Evolutionary conservation across 2,329 filamentous ascomycete genomes (phyloP).

Genomic region (Pseudogymnoascus sp.): DNA sequence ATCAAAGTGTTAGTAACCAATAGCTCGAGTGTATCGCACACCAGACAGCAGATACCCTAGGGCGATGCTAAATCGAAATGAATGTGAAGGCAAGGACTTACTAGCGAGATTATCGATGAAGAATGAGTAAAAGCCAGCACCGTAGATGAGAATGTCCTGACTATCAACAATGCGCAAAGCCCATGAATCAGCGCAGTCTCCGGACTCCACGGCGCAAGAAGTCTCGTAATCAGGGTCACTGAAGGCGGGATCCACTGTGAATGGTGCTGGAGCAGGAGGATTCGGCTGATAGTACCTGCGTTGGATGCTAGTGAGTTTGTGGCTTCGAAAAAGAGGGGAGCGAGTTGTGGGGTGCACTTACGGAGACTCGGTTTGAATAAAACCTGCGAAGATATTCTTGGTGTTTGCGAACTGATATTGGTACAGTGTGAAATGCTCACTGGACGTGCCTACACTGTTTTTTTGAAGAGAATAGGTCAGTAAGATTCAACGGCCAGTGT

Average conservation of each 20-base stretch:
- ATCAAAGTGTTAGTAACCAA: background rate
- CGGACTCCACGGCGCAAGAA: conserved; percentile 33
- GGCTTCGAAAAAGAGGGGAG: background rate
- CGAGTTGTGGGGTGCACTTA: conserved; percentile 37
- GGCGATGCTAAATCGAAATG: background rate
- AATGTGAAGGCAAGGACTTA: conserved; percentile 12
- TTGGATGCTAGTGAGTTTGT: background rate
- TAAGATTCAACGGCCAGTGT: conserved; percentile 43
- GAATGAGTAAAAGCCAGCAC: conserved; percentile 49
- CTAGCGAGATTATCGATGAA: conserved; percentile 45
- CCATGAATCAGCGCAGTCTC: conserved; percentile 50
- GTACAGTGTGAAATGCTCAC: conserved; percentile 45
- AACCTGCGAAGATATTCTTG: conserved; percentile 23
- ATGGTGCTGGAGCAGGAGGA: conserved; percentile 55
- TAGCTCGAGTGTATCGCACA: background rate
- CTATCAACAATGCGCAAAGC: conserved; percentile 51
- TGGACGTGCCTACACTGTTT: conserved; percentile 53
- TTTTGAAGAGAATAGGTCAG: conserved; percentile 63
- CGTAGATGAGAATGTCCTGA: conserved; percentile 40
- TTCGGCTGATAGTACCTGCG: conserved; percentile 56
- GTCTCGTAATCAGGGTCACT: conserved; percentile 43
- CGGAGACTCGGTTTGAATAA: conserved; percentile 23
- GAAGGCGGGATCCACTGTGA: conserved; percentile 33
- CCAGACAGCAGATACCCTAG: background rate
- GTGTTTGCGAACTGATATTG: conserved; percentile 40